A percentile compares a stretch with the other conserved stretches of the same genome.
phyloP scores from a whole-genome alignment of 2,329 filamentous ascomycete genomes.

The Phialophora macrospora region DNA sequence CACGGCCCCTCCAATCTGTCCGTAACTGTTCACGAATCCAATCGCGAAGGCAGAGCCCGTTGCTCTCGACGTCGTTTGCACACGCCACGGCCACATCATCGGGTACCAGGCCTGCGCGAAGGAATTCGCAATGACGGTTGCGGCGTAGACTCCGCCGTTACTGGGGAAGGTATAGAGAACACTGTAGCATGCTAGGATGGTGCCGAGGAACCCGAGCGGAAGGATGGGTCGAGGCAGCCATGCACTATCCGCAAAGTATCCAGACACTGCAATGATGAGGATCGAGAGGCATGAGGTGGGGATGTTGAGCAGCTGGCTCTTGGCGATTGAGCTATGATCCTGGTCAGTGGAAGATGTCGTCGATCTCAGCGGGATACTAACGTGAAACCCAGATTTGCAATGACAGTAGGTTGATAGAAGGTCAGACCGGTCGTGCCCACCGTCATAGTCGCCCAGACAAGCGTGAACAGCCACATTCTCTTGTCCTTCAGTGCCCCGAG shows the following conservation, averaged over 20 bases:
- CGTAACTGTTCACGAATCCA: constrained; percentile 57
- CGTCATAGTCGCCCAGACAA: constrained; percentile 55
- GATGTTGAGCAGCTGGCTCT: constrained; percentile 57
- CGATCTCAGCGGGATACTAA: constrained; percentile 35
- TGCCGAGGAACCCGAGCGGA: constrained; percentile 50
- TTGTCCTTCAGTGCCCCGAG: constrained; percentile 48
- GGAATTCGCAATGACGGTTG: constrained; percentile 53
- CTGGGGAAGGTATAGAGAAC: constrained; percentile 55
- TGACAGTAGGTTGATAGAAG: constrained; percentile 52
- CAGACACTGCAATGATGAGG: constrained; percentile 51
- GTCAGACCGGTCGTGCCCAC: constrained; percentile 52
- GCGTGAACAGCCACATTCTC: constrained; percentile 53
- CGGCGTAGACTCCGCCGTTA: constrained; percentile 55
- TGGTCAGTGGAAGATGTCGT: neutral
- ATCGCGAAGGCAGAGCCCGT: constrained; percentile 58
- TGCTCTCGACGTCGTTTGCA: constrained; percentile 55
- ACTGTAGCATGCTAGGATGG: constrained; percentile 54
- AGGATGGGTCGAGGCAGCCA: constrained; percentile 52
- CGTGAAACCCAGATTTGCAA: constrained; percentile 52
- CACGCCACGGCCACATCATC: constrained; percentile 60
- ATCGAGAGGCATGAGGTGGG: constrained; percentile 53
- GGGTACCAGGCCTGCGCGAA: constrained; percentile 54
- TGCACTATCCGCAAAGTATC: constrained; percentile 52
- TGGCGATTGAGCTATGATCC: constrained; percentile 49
- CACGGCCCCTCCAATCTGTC: constrained; percentile 56